Base-by-base conservation (phyloP, 495 filamentous ascomycete species). In the Jackrogersella multiformis region DNA sequence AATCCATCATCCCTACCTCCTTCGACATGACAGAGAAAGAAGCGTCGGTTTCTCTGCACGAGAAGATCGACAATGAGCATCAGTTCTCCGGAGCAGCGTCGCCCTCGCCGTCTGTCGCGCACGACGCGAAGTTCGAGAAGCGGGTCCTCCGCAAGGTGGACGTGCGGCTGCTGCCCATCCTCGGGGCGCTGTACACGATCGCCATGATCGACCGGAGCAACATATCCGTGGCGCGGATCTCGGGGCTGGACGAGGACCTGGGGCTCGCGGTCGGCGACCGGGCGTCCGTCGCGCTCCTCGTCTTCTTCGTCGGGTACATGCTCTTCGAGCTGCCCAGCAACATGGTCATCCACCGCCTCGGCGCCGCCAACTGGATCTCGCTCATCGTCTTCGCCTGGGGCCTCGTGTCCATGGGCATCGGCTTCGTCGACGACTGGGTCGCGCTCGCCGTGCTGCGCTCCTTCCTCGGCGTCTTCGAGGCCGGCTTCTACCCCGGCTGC, bases 141-240 rank as follows among this genome's bases (percentile, higher is more conserved):
- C 15, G 66, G n/a, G 66, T 69, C 15, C 66, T 92, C 0, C 79
- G 88, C 24, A 92, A 90, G 68, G 74, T 92, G 10, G 90, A 92
- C 72, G 69, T 77, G 49, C 80, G 80, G 18, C 76, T 92, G 0
- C 68, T 93, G 1, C 90, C 90, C 4, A 86, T 80, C 41, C 67
- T 79, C 55, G 77, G 74, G 23, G 73, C 77, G 1, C 68, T 79
- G 0, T 74, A 76, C 64, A 70, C 68, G 32, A 67, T 74, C 20
- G 74, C 60, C 48, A 64, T 80, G 46, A 61, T 74, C 16, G 58
- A 63, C 24, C 59, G 78, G 35, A 54, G 77, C n/a, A 80, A 76
- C 61, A 76, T 80, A 56, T 79, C 77, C 15, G 76, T 74, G 0
- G 77, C 78, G n/a, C 67, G 61, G 41, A 80, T 77, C 59, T 68